Evolutionary conservation across 176 grass and related monocot species (phyloP), one percentile per base, ranked within the genome.

Genomic region (Otatea glauca): DNA sequence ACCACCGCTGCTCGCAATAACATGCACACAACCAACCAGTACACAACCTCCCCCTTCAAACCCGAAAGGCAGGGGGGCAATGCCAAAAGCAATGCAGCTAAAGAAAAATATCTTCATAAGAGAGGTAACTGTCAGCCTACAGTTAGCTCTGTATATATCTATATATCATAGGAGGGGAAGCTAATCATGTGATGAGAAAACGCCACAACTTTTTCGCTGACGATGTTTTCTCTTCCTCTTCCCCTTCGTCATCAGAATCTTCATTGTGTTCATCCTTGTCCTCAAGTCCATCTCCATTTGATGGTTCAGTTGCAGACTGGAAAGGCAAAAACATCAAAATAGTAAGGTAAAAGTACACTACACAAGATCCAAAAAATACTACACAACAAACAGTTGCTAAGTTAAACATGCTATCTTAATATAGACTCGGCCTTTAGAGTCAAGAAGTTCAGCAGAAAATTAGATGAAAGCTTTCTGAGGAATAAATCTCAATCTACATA

Each of bases 131-230:
- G 83, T 90, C 84, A 87, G 80, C 80, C 84, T 91, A 83, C 51
- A 70, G 54, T 84, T 83, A 87, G 75, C 85, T 56, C 81, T 92
- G 71, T 64, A 72, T 88, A 75, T 70, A 42, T 64, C 66, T 88
- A 75, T 70, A 42, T 76, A 82, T 82, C 65, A 68, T n/a, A 47
- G 5, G 34, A 9, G 16, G 39, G 45, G 23, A 60, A 70, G 14
- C 9, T 45, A 34, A 69, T 92, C 86, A 92, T 69, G 93, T 99
- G 65, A 96, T 91, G 65, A 99, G 86, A 56, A 99, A 99, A 20
- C 88, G 92, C 93, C 96, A 99, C 50, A 99, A 23, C 77, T 96
- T 99, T 76, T 95, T 95, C 9, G 89, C 96, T 34, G 93, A 91
- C 38, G 81, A 83, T 43, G 77, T 51, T 67, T 77, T 60, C 34